Base-by-base conservation (phyloP, 225 moss, liverwort and hornwort genomes). In the Pleurozium schreberi region DNA sequence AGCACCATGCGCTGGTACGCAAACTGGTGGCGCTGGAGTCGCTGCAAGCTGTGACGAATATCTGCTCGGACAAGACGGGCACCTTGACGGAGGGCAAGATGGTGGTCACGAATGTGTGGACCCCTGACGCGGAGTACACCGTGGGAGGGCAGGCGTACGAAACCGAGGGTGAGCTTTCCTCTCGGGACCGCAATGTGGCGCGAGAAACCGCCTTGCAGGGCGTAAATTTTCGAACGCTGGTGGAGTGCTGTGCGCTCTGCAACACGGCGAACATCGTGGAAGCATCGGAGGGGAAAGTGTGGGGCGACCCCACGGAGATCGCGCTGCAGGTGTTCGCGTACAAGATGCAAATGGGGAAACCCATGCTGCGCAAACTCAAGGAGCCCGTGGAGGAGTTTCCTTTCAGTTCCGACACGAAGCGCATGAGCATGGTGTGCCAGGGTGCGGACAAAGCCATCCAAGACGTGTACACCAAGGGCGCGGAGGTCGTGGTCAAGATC, bases 191-290 rank as follows among this genome's bases (percentile, higher is more conserved):
- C n/a, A 74, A 36, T 73, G 79, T 91, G 27, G 47, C 58, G 6
- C 65, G 83, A 75, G 89, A 87, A 20, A 25, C 20, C 7, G 89
- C 91, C 26, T 85, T 93, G 45, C 83, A 88, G 62, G 74, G 88
- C 62, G 83, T 65, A 33, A 92, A 92, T 55, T 95, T 92, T 60
- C 78, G 85, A 40, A 90, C 82, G 22, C 75, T 95, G 49, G 92
- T 95, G 57, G 94, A 95, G 83, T 94, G 94, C 91, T 92, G 94
- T 75, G 94, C 94, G n/a, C 89, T 94, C 59, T 94, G 93, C 89
- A 95, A 95, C 92, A 91, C 94, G 61, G 91, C 93, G n/a, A 92
- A 92, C 81, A 92, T 95, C 65, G 94, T 93, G 38, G 93, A 95
- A 67, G 93, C 92, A 9, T 90, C 88, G 6, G 88, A 90, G 63